Evolutionary conservation across 2,329 filamentous ascomycete genomes (phyloP), one percentile per base, ranked within the genome.

Genomic region (Trichoderma sp.): DNA sequence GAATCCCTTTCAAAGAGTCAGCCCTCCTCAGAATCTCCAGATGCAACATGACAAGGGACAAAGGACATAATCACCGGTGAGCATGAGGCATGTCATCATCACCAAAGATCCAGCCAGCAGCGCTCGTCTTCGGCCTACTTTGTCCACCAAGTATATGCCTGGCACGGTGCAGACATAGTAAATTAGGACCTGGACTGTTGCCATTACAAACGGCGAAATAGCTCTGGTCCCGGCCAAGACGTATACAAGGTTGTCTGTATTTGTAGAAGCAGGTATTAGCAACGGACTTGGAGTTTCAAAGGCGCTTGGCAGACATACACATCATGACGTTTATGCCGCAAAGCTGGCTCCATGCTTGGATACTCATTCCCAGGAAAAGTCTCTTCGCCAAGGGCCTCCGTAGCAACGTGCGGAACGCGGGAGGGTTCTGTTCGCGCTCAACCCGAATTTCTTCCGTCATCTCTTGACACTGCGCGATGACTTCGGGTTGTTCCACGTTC

Each of bases 101-200:
- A 85, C 75, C 72, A 88, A 85, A 3, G 86, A 83, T 2, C 87
- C 87, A 21, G 84, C 70, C 1, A 90, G 81, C 11, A 90, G 79
- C 0, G 87, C 81, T 0, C 84, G 84, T 0, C 88, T 86, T 10
- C 88, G 86, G 53, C 88, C 87, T 72, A 86, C 82, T 71, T 80
- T 83, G 76, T 91, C 88, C 58, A 90, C 82, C 75, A 83, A 89
- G 13, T 89, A 68, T 37, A 90, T 87, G 16, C 87, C 87, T 0
- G 88, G 86, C 1, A 89, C 77, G 0, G 88, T 89, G 71, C 89
- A 79, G 19, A 81, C 80, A 0, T 89, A 86, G 73, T 90, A 90
- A 77, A 91, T 88, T 69, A 90, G 83, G 73, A 89, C 90, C 74
- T 89, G 87, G 27, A 90, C 88, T 0, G 86, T 86, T 0, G 87